Percentiles rank a stretch among this genome's conserved stretches.
These are phyloP conservation scores for Microbotryum lychnidis-dioicae DNA, from an alignment of 1,284 basidiomycete genomes.

Conservation along the genomic window DNA sequence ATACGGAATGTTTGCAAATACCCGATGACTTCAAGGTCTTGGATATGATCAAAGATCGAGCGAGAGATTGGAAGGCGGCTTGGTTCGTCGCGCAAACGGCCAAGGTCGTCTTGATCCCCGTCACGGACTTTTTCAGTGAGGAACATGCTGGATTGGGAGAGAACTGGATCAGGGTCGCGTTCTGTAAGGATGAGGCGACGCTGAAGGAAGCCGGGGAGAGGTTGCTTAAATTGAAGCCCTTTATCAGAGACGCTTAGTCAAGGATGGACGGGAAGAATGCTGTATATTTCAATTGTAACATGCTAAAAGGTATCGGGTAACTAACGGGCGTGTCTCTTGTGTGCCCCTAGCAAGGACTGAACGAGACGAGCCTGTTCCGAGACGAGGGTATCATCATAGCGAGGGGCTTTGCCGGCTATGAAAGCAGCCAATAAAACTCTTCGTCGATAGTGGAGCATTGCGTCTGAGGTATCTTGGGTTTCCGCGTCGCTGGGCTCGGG, in stretches of 20 bases:
- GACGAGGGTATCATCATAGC: neutral
- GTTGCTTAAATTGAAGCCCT: conserved; percentile 63
- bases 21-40: conserved; percentile 81
- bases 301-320: too few species aligned
- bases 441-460: neutral
- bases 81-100: conserved; percentile 44
- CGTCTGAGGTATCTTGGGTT: neutral
- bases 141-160: conserved; percentile 78
- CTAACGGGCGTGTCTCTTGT: neutral
- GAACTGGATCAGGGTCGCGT: conserved; percentile 76
- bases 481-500: neutral
- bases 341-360: neutral
- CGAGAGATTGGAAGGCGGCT: conserved; percentile 72
- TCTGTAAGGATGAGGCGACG: conserved; percentile 85
- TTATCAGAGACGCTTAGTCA: conserved; percentile 41
- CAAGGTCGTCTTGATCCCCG: conserved; percentile 83
- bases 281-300: too few species aligned
- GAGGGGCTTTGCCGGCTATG: conserved; percentile 8
- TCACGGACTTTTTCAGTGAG: conserved; percentile 90
- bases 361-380: neutral
- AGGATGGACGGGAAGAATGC: too few species aligned
- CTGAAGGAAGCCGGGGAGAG: conserved; percentile 68
- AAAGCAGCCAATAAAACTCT: conserved; percentile 22
- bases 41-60: conserved; percentile 62
- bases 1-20: conserved; percentile 52